phyloP scores from a whole-genome alignment of 2,329 filamentous ascomycete species.

The Myotisia sp. region DNA sequence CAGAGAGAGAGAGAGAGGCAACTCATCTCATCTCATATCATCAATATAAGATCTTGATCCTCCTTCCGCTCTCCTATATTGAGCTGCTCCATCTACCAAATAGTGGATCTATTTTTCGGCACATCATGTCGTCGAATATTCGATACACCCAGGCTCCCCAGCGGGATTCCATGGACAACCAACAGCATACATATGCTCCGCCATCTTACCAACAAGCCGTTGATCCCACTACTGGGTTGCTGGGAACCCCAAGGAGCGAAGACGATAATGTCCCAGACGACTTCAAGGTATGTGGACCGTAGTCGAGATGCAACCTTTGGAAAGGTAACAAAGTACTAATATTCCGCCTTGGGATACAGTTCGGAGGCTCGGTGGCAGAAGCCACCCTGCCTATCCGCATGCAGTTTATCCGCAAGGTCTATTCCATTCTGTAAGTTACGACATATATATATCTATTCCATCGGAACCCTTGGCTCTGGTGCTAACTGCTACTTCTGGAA shows the following conservation, averaged over 20 bases:
- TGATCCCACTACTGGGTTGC: constrained; percentile 43
- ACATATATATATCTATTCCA: not conserved
- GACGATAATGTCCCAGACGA: constrained; percentile 91
- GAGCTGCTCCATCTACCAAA: too few species aligned
- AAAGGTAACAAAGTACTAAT: too few species aligned
- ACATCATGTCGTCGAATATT: constrained; percentile 53
- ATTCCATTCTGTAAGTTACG: constrained; percentile 62
- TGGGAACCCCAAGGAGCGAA: constrained; percentile 55
- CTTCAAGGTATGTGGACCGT: constrained; percentile 64
- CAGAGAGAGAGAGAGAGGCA: too few species aligned
- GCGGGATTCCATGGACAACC: constrained; percentile 70
- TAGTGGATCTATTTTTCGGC: too few species aligned
- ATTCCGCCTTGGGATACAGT: constrained; percentile 38
- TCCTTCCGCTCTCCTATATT: too few species aligned
- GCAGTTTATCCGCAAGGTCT: constrained; percentile 95
- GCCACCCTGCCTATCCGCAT: constrained; percentile 91
- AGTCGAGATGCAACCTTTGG: too few species aligned
- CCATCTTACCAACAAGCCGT: constrained; percentile 61
- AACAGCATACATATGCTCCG: constrained; percentile 58
- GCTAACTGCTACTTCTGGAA: not conserved
- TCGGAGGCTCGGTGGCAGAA: constrained; percentile 84
- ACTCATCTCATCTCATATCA: too few species aligned
- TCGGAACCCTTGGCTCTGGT: not conserved
- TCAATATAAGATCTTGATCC: too few species aligned
- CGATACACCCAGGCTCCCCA: constrained; percentile 75